These are phyloP conservation scores for Nothomitra cinnamomea DNA, from an alignment of 2,329 filamentous ascomycete genomes.

Conservation along the genomic window DNA sequence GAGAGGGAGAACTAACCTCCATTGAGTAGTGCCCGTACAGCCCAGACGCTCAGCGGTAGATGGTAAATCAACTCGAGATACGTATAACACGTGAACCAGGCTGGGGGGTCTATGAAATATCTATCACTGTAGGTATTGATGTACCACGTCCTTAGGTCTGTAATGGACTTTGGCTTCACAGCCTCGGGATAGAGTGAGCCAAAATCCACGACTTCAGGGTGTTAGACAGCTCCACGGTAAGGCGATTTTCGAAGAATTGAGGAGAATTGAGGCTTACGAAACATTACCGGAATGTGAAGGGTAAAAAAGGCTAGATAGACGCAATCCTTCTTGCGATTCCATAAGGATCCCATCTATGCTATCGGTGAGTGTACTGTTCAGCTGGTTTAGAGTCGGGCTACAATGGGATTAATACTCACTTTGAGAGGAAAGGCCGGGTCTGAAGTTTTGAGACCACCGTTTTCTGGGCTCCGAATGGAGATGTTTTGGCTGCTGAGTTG, in stretches of 20 bases:
- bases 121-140: constrained; percentile 43
- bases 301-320: too few relatives aligned
- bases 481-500: too few relatives aligned
- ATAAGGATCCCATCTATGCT: too few relatives aligned
- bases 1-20: constrained; percentile 22
- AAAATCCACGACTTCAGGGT: constrained; percentile 38
- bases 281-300: constrained; percentile 34
- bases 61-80: constrained; percentile 45
- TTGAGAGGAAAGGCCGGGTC: too few relatives aligned
- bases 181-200: constrained; percentile 37
- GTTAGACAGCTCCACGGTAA: not conserved
- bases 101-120: constrained; percentile 41
- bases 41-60: constrained; percentile 42
- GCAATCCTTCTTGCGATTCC: too few relatives aligned
- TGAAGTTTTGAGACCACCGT: too few relatives aligned
- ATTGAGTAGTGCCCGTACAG: constrained; percentile 33
- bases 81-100: constrained; percentile 40
- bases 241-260: not conserved
- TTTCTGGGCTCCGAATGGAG: too few relatives aligned
- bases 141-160: constrained; percentile 36
- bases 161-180: constrained; percentile 32
- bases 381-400: too few relatives aligned
- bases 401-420: too few relatives aligned
- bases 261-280: constrained; percentile 29
- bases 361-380: too few relatives aligned